Conservation (phyloP, 306 rosid genomes). For the Lathyrus sativus region DNA sequence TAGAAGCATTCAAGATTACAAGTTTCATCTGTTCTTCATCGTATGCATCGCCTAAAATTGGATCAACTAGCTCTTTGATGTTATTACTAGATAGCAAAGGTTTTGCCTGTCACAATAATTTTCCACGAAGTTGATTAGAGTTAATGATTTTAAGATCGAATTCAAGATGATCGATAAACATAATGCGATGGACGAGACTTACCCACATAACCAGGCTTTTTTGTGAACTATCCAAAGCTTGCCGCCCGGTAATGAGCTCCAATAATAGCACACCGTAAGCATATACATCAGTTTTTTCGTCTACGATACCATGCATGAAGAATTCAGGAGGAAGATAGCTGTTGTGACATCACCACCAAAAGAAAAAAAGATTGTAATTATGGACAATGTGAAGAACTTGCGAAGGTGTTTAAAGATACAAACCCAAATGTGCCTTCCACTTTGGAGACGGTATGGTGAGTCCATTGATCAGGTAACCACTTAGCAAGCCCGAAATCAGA, state of each 20-base stretch:
- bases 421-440: conserved; percentile 99
- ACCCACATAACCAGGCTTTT: conserved; percentile 98
- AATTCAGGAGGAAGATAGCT: conserved; percentile 99
- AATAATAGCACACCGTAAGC: conserved; percentile 88
- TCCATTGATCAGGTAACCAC: conserved; percentile 98
- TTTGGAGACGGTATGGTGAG: conserved; percentile 87
- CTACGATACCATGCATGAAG: conserved; percentile 98
- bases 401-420: conserved; percentile 42
- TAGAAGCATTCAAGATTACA: conserved; percentile 55
- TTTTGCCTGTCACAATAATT: conserved; percentile 65
- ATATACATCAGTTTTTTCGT: conserved; percentile 93
- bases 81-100: conserved; percentile 59
- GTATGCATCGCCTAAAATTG: conserved; percentile 53
- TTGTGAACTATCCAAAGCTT: conserved; percentile 88
- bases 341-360: conserved; percentile 38
- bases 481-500: conserved; percentile 96
- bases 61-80: conserved; percentile 69
- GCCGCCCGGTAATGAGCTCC: conserved; percentile 89
- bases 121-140: conserved; percentile 9
- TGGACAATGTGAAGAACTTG: conserved; percentile 1
- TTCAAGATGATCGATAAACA: not conserved
- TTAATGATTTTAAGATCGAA: conserved; percentile 28
- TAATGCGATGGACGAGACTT: conserved; percentile 27
- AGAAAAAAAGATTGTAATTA: not conserved
- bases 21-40: conserved; percentile 67